Evolutionary conservation across 192 early-diverging fungal genomes (phyloP).

Genomic region (Entomortierella chlamydospora): DNA sequence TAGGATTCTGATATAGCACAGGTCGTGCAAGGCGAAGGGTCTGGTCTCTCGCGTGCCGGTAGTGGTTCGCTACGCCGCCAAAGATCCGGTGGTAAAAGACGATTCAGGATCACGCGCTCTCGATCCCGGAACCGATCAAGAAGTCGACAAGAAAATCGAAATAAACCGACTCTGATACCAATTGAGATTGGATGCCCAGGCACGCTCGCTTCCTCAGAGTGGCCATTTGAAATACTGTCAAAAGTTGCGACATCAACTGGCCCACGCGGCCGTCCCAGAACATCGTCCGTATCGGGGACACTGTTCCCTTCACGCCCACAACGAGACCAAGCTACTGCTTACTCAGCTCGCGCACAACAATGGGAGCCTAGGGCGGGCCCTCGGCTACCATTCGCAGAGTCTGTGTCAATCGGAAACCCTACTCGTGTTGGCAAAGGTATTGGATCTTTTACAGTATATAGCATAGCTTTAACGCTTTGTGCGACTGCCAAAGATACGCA

Average conservation of each 20-base stretch:
- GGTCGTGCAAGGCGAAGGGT: conserved; percentile 1
- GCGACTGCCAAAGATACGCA: conserved; percentile 10
- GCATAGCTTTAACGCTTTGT: conserved; percentile 28
- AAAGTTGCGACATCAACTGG: not conserved
- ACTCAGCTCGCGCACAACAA: not conserved
- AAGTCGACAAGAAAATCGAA: conserved; percentile 13
- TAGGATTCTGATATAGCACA: conserved; percentile 16
- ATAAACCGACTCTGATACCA: conserved; percentile 17
- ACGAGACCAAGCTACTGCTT: not conserved
- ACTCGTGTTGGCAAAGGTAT: conserved; percentile 40
- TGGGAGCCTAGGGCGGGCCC: conserved; percentile 12
- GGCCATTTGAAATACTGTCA: conserved; percentile 30
- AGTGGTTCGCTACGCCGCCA: conserved; percentile 29
- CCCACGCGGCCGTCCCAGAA: not conserved
- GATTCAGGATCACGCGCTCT: conserved; percentile 33
- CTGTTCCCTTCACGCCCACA: not conserved
- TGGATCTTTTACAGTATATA: conserved; percentile 43
- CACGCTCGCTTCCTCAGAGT: conserved; percentile 22
- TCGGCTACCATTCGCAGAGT: conserved; percentile 47
- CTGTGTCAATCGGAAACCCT: conserved; percentile 35
- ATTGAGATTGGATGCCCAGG: conserved; percentile 32
- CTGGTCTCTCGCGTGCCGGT: conserved; percentile 8
- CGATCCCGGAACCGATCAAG: conserved; percentile 37
- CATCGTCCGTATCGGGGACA: not conserved
- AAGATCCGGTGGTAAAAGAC: conserved; percentile 31